Conservation (phyloP, 441 rosid species). For the Raphanus hybrid region DNA sequence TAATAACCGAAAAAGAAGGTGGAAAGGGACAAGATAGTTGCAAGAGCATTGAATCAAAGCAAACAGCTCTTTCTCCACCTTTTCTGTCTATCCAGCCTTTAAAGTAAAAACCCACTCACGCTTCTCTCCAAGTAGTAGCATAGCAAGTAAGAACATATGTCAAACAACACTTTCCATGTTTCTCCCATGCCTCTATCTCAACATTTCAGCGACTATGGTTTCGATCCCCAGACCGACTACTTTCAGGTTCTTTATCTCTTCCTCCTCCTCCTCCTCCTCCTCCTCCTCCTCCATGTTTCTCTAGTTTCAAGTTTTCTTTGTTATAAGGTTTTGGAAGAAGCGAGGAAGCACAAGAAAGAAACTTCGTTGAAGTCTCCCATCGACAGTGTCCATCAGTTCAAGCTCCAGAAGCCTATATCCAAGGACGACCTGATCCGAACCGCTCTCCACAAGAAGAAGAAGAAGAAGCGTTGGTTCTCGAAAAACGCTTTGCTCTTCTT, state of each 20-base stretch:
- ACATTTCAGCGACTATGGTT: slow-evolving; percentile 82
- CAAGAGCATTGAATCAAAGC: slow-evolving; percentile 26
- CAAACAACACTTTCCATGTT: slow-evolving; percentile 60
- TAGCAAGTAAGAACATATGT: slow-evolving; percentile 39
- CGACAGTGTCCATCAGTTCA: slow-evolving; percentile 51
- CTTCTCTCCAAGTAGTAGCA: not conserved
- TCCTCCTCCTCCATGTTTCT: not conserved
- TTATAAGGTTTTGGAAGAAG: slow-evolving; percentile 71
- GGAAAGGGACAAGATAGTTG: slow-evolving; percentile 34
- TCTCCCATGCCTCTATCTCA: slow-evolving; percentile 2
- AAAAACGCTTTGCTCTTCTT: slow-evolving; percentile 65
- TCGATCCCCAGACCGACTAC: slow-evolving; percentile 81
- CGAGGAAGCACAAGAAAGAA: slow-evolving; percentile 67
- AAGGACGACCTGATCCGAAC: slow-evolving; percentile 55
- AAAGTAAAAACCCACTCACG: not conserved
- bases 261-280: too few species aligned
- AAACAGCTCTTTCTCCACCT: not conserved
- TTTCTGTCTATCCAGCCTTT: slow-evolving; percentile 14
- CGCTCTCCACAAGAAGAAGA: slow-evolving; percentile 40
- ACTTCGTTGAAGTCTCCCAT: slow-evolving; percentile 36
- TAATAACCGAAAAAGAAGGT: slow-evolving; percentile 34
- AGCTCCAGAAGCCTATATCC: slow-evolving; percentile 80
- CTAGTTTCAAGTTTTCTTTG: not conserved
- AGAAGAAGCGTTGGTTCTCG: slow-evolving; percentile 67
- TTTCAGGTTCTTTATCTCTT: slow-evolving; percentile 60